A percentile compares a stretch with the other conserved stretches of the same genome.
Conservation (phyloP, 225 moss, liverwort and hornwort species). For the Pseudisothecium myosuroides region DNA sequence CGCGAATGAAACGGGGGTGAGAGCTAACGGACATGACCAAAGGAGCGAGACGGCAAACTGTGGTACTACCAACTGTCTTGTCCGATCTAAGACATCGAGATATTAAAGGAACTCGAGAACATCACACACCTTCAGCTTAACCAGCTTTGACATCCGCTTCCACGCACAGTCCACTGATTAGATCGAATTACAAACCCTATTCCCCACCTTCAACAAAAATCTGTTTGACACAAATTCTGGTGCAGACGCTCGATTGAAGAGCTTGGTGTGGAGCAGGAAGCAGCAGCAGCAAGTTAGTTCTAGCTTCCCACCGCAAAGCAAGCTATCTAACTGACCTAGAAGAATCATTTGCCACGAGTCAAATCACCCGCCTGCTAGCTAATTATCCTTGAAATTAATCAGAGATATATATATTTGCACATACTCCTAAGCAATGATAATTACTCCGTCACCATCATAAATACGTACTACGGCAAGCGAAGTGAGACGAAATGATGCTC, state of each 20-base stretch:
- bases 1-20: not conserved
- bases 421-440: not conserved
- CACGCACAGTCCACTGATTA: not conserved
- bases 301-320: not conserved
- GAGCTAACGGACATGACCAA: not conserved
- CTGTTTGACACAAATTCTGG: not conserved
- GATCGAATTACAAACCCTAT: not conserved
- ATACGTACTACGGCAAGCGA: not conserved
- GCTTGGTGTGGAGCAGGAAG: not conserved
- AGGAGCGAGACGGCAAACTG: not conserved
- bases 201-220: not conserved
- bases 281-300: not conserved
- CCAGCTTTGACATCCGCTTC: conserved; percentile 10
- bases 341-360: not conserved
- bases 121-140: conserved; percentile 13
- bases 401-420: not conserved
- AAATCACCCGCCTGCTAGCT: not conserved
- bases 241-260: not conserved
- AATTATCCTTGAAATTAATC: not conserved
- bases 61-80: not conserved
- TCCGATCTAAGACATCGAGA: not conserved
- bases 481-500: not conserved
- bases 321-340: not conserved
- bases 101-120: not conserved
- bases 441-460: not conserved